Percentiles rank a stretch among this genome's conserved stretches.
phyloP scores from a whole-genome alignment of 2,329 filamentous ascomycete genomes.

The Colletotrichum siamense region DNA sequence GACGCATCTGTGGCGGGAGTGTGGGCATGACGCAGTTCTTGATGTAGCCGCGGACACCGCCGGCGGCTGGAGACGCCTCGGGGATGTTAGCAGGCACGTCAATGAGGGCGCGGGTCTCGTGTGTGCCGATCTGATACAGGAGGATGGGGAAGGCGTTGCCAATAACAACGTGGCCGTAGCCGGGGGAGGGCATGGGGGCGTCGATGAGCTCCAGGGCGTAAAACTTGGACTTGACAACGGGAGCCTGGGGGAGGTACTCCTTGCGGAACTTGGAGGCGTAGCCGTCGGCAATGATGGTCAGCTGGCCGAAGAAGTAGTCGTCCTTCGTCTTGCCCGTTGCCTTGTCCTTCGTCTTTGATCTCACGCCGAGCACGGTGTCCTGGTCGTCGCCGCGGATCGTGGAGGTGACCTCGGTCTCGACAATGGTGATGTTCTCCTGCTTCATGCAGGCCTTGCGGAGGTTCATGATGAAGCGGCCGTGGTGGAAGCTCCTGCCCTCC shows the following conservation, averaged over 20 bases:
- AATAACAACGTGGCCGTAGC: conserved; percentile 88
- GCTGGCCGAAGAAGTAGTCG: conserved; percentile 85
- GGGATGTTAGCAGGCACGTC: conserved; percentile 83
- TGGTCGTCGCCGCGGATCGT: conserved; percentile 74
- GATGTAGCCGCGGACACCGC: conserved; percentile 87
- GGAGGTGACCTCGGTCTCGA: conserved; percentile 86
- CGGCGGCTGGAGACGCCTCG: conserved; percentile 73
- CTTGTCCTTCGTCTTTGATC: conserved; percentile 69
- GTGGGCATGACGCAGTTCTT: conserved; percentile 79
- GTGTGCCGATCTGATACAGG: conserved; percentile 95
- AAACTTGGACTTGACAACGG: conserved; percentile 83
- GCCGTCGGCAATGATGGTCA: conserved; percentile 91
- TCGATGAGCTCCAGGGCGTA: conserved; percentile 94
- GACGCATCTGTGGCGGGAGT: conserved; percentile 74
- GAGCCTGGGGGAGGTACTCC: conserved; percentile 69
- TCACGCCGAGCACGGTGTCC: conserved; percentile 81
- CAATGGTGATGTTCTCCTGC: conserved; percentile 84
- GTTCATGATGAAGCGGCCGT: conserved; percentile 89
- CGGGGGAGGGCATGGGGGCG: conserved; percentile 74
- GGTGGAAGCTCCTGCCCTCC: conserved; percentile 86
- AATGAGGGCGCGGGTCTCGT: conserved; percentile 88
- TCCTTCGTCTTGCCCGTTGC: conserved; percentile 58
- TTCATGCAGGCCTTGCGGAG: conserved; percentile 76
- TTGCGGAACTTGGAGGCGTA: conserved; percentile 93
- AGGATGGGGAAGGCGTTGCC: conserved; percentile 79